These are phyloP conservation scores for Bonia amplexicaulis DNA, from an alignment of 176 grass and related monocot species.

Conservation along the genomic window DNA sequence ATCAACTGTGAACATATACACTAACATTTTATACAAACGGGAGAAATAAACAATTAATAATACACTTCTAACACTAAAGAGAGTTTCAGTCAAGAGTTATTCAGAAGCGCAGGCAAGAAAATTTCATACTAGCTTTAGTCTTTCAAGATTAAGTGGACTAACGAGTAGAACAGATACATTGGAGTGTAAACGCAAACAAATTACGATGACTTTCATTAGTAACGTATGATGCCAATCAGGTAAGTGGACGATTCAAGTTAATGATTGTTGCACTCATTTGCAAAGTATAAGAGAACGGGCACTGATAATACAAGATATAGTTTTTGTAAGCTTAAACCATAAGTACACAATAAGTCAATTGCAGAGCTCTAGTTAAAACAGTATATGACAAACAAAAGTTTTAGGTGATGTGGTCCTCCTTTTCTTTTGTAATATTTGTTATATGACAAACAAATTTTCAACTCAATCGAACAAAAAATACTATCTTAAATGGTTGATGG, in stretches of 20 bases:
- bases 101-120: not conserved
- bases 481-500: no score
- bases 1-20: no score
- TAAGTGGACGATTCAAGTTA: constrained; percentile 5
- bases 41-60: no score
- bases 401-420: no score
- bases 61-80: not conserved
- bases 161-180: not conserved
- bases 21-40: no score
- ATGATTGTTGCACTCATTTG: not conserved
- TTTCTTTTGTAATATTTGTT: no score
- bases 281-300: not conserved
- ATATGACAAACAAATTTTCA: no score
- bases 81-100: not conserved
- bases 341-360: not conserved
- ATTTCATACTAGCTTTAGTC: not conserved
- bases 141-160: not conserved
- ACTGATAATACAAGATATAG: not conserved
- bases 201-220: not conserved
- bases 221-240: not conserved
- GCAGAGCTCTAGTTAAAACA: not conserved
- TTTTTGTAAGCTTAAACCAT: not conserved
- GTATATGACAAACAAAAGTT: not conserved
- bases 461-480: no score
- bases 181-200: not conserved